Conservation (phyloP, 192 early-diverging fungal species). For the Mortierella antarctica region DNA sequence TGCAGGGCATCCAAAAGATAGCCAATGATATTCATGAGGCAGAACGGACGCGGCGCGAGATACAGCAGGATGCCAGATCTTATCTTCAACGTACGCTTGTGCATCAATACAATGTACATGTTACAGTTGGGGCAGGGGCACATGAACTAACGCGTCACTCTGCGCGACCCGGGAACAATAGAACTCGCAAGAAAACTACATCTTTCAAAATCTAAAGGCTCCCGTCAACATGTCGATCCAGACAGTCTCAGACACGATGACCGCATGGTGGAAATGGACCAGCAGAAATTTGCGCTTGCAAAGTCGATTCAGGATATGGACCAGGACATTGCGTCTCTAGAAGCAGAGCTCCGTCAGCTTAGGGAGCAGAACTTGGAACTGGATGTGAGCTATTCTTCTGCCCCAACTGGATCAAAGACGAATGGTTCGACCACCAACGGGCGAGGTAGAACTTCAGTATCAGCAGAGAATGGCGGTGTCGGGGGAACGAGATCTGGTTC, state of each 20-base stretch:
- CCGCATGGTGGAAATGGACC: conserved; percentile 31
- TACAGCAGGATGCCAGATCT: conserved; percentile 17
- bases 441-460: neutral
- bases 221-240: conserved; percentile 19
- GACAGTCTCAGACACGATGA: conserved; percentile 36
- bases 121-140: too few species aligned
- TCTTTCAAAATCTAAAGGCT: conserved; percentile 24
- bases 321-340: conserved; percentile 32
- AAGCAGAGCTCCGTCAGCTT: conserved; percentile 32
- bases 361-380: conserved; percentile 33
- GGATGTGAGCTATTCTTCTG: neutral
- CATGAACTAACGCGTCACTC: neutral
- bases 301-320: conserved; percentile 37
- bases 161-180: neutral
- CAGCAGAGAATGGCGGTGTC: neutral
- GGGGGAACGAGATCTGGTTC: neutral
- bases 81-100: conserved; percentile 29
- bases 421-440: neutral
- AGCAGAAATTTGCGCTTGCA: conserved; percentile 31
- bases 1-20: conserved; percentile 22
- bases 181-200: conserved; percentile 35
- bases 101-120: too few species aligned
- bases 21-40: conserved; percentile 29
- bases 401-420: neutral
- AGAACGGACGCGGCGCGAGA: conserved; percentile 23